These are phyloP conservation scores for Gastroboletus turbinatus DNA, from an alignment of 1,284 basidiomycete genomes.

Conservation along the genomic window DNA sequence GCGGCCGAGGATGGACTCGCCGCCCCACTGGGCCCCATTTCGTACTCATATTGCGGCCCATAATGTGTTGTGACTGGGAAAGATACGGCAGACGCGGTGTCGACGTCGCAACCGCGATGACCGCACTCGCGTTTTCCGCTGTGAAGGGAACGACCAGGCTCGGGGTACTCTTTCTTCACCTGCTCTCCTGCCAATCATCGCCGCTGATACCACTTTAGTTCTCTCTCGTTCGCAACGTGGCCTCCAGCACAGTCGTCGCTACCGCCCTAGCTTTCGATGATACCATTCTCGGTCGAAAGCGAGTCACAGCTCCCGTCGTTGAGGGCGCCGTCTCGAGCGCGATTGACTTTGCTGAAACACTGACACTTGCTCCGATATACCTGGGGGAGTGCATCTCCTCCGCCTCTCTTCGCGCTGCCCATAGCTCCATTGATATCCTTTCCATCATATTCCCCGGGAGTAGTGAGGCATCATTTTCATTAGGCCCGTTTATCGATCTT, in stretches of 20 bases:
- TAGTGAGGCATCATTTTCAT: constrained; percentile 74
- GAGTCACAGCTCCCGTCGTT: constrained; percentile 55
- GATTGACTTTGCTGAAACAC: constrained; percentile 65
- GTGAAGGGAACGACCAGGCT: constrained; percentile 67
- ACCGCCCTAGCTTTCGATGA: constrained; percentile 61
- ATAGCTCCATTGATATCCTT: constrained; percentile 70
- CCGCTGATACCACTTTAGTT: constrained; percentile 46
- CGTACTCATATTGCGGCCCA: background rate
- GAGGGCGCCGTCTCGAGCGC: constrained; percentile 58
- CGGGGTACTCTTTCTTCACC: constrained; percentile 46
- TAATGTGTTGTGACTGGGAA: constrained; percentile 51
- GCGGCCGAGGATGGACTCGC: constrained; percentile 22
- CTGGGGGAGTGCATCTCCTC: constrained; percentile 76
- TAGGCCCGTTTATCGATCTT: constrained; percentile 73
- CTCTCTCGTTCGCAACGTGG: constrained; percentile 60
- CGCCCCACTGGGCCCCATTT: constrained; percentile 9
- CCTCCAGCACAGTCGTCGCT: constrained; percentile 54
- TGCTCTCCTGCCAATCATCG: background rate
- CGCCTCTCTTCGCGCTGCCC: constrained; percentile 68
- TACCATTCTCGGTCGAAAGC: constrained; percentile 58
- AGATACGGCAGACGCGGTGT: constrained; percentile 59
- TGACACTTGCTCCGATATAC: constrained; percentile 70
- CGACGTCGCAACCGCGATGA: constrained; percentile 61
- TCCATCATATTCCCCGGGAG: constrained; percentile 71
- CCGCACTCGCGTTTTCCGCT: constrained; percentile 61